Evolutionary conservation across 331 rosid genomes (phyloP).

Genomic region (Saraca asoca): DNA sequence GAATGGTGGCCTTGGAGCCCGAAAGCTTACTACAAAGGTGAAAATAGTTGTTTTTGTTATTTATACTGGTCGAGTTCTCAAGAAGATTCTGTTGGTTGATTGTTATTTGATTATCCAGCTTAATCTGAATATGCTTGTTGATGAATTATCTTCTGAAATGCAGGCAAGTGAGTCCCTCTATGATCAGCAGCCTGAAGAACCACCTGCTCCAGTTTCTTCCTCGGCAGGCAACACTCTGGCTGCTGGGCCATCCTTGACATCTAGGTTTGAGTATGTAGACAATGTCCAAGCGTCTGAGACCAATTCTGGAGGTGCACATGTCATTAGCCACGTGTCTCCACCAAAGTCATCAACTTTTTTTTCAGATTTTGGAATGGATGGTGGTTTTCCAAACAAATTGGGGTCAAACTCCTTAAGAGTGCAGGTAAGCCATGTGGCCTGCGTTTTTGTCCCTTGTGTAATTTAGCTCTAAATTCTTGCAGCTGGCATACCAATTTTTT

Average conservation of each 20-base stretch:
- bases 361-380: conserved; percentile 90
- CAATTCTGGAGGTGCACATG: conserved; percentile 60
- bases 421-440: conserved; percentile 57
- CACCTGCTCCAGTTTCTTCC: conserved; percentile 62
- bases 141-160: conserved; percentile 37
- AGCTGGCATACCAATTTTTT: not conserved
- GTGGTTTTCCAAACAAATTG: conserved; percentile 58
- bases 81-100: conserved; percentile 1
- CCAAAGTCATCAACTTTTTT: conserved; percentile 92
- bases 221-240: conserved; percentile 50
- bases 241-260: conserved; percentile 64
- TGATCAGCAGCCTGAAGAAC: conserved; percentile 95
- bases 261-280: conserved; percentile 96
- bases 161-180: conserved; percentile 88
- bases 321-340: conserved; percentile 64
- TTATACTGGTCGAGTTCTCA: conserved; percentile 7
- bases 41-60: conserved; percentile 25
- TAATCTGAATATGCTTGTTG: conserved; percentile 18
- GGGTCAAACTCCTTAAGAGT: conserved; percentile 64
- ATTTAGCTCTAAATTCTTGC: conserved; percentile 16
- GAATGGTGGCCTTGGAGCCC: conserved; percentile 93
- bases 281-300: conserved; percentile 68
- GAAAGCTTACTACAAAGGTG: conserved; percentile 76
- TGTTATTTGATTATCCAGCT: conserved; percentile 17
- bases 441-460: not conserved